Evolutionary conservation across 2,329 filamentous ascomycete genomes (phyloP).

Genomic region (Paraphoma chrysanthemicola): DNA sequence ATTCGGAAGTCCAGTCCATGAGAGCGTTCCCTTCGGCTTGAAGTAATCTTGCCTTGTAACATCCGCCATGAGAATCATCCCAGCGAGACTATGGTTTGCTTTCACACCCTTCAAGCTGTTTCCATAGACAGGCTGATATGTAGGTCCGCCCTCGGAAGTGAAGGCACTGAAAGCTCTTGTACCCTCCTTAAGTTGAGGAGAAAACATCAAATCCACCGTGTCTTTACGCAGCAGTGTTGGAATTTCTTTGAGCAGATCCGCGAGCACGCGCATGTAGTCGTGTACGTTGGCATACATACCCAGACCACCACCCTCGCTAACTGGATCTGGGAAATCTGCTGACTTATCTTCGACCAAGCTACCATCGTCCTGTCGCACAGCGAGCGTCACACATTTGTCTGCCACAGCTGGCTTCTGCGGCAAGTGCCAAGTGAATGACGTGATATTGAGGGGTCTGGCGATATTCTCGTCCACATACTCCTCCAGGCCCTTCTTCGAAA

Average conservation of each 20-base stretch:
- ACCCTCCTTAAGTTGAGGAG: constrained; percentile 31
- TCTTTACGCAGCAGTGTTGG: constrained; percentile 22
- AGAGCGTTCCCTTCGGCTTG: constrained; percentile 27
- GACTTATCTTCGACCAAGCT: constrained; percentile 16
- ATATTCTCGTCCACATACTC: constrained; percentile 52
- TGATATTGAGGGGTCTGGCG: constrained; percentile 50
- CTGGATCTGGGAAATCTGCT: constrained; percentile 12
- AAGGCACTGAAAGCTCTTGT: constrained; percentile 13
- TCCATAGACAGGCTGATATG: constrained; percentile 12
- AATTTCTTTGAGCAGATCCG: constrained; percentile 23
- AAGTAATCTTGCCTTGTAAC: constrained; percentile 20
- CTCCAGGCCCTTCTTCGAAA: constrained; percentile 49
- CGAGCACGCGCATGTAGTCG: constrained; percentile 33
- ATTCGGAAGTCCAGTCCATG: constrained; percentile 32
- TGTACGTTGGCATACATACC: constrained; percentile 26
- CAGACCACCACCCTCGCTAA: constrained; percentile 24
- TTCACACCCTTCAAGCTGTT: constrained; percentile 16
- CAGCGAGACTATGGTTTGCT: constrained; percentile 23
- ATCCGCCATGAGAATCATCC: constrained; percentile 24
- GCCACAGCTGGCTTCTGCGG: constrained; percentile 17
- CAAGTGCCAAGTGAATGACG: constrained; percentile 29
- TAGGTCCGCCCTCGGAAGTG: constrained; percentile 30
- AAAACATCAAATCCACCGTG: constrained; percentile 29
- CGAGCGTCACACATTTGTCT: constrained; percentile 26
- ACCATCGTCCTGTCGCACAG: constrained; percentile 22